Base-by-base conservation (phyloP, 1,139 yeast genomes). In the Suhomyces bokatorum region DNA sequence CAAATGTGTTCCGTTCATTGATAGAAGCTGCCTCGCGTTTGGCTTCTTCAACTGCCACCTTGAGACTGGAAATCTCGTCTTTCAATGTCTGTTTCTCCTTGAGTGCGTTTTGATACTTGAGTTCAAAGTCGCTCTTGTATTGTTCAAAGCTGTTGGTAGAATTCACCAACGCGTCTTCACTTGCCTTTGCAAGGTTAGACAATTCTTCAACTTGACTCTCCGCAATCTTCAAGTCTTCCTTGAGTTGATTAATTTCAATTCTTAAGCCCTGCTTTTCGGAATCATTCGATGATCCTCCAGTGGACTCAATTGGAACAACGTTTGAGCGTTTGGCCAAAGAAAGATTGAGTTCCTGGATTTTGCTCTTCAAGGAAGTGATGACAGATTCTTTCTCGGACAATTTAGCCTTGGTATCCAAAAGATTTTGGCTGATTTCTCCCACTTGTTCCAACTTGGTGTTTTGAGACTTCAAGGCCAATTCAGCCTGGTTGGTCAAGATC, bases 401-500 rank as follows among this genome's bases (percentile, higher is more conserved):
- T 12, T 64, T 65, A 33, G 69, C 66, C 47, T 77, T 79, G 1
- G 71, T 57, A 5, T 67, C 65, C 44, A 83, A 59, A 17, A 78
- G 68, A 6, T 71, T 58, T 22, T 67, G 55, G 29, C 74, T 66
- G 32, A 81, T 59, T 47, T 85, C 87, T 35, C 69, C 69, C 24
- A 85, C 73, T 34, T 76, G 71, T 48, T 86, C 93, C 45, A 87
- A 72, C 59, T 84, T 83, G 15, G 78, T 71, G 56, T 85, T 88
- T 56, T 82, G 86, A 38, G 87, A 81, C 48, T 76, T 78, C 38
- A 78, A 63, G 20, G 85, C 85, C 47, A 77, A 64, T 43, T 80
- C 85, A 30, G 81, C 75, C 47, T 81, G 81, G 42, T 66, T 71
- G 11, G 78, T 56, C 37, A 75, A 61, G 17, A 75, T 70, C 33